These are phyloP conservation scores for Boeremia lycopersici DNA, from an alignment of 2,329 filamentous ascomycete genomes.

Conservation along the genomic window DNA sequence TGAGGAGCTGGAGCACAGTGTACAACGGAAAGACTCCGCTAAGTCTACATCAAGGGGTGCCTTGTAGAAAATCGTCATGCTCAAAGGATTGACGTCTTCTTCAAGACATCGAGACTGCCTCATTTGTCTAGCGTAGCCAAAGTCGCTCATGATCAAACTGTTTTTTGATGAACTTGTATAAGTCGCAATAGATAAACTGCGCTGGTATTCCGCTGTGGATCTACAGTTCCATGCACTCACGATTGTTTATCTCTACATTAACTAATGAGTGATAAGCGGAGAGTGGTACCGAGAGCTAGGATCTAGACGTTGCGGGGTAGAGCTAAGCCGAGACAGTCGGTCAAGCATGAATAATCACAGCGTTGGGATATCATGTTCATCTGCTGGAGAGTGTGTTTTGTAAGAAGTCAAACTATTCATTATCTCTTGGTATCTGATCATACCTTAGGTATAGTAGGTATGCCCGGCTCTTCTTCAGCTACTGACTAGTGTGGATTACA, in stretches of 20 bases:
- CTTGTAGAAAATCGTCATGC: constrained; percentile 1
- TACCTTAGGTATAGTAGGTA: too few relatives aligned
- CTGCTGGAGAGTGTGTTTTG: not conserved
- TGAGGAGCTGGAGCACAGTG: not conserved
- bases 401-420: not conserved
- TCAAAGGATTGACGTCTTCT: not conserved
- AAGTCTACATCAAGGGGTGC: not conserved
- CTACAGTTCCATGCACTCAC: not conserved
- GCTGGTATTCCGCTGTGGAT: constrained; percentile 2
- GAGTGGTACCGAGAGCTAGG: not conserved
- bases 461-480: not conserved
- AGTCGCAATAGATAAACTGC: not conserved
- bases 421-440: not conserved
- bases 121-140: too few relatives aligned
- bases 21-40: constrained; percentile 1
- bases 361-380: not conserved
- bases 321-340: not conserved
- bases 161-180: not conserved
- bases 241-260: not conserved
- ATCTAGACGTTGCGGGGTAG: not conserved
- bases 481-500: not conserved
- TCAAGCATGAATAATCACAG: not conserved
- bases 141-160: not conserved
- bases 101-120: not conserved
- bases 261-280: constrained; percentile 3